These are phyloP conservation scores for Cordyceps cicadae DNA, from an alignment of 2,329 filamentous ascomycete genomes.

Conservation along the genomic window DNA sequence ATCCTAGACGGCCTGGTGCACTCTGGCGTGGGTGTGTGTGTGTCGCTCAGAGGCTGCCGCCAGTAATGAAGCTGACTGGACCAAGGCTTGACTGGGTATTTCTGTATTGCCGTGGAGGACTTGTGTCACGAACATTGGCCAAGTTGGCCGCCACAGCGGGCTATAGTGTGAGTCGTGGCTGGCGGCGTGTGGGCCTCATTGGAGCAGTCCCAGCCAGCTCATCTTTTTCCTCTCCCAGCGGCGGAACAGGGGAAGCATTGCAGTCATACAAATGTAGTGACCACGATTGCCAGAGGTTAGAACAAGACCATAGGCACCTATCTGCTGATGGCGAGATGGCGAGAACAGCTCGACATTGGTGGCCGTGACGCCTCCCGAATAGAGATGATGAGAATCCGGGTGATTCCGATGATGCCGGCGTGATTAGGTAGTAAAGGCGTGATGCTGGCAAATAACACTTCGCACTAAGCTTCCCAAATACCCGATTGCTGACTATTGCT, in stretches of 20 bases:
- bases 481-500: not conserved
- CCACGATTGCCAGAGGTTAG: no score
- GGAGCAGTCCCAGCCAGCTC: not conserved
- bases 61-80: not conserved
- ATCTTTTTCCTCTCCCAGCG: not conserved
- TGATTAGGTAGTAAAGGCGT: no score
- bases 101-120: no score
- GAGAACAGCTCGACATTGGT: not conserved
- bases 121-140: not conserved
- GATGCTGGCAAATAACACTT: not conserved
- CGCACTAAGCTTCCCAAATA: not conserved
- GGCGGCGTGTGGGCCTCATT: not conserved
- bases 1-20: no score
- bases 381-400: not conserved
- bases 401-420: not conserved
- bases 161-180: not conserved
- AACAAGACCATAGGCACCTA: no score
- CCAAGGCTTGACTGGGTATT: not conserved
- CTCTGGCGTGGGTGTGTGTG: no score
- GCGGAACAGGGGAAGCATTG: not conserved
- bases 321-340: not conserved
- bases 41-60: no score
- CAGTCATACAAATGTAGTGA: not conserved
- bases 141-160: not conserved
- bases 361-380: not conserved